Evolutionary conservation across 225 moss, liverwort and hornwort species (phyloP), one percentile per base, ranked within the genome.

Genomic region (Physcomitrellopsis africana): DNA sequence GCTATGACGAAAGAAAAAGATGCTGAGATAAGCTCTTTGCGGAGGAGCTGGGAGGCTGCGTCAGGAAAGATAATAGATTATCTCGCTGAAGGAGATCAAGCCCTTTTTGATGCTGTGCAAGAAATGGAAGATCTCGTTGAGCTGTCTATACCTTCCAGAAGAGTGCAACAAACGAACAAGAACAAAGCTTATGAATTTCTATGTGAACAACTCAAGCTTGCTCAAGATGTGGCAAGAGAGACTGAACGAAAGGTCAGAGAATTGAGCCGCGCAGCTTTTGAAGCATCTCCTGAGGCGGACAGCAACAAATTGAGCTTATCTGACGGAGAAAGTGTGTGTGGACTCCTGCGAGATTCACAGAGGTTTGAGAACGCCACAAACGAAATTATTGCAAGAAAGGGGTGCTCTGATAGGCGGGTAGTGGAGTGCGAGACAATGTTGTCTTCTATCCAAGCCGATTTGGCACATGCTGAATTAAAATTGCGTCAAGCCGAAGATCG

Each of bases 81-180:
- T 61, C 83, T 91, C 49, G 72, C 70, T 9, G 82, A 84, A 43
- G 86, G 82, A 37, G 88, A 84, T 47, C 78, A 86, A 48, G 82
- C 80, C 41, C 83, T 86, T 2, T 51, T 80, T 41, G 86, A 91
- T 64, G 86, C 82, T 68, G 67, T 83, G 19, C 65, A 67, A 46
- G 84, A 82, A 55, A 76, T 86, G 80, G 86, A 91, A 23, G 82
- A 85, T 29, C 73, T 88, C 1, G 63, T 86, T 18, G 79, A 89
- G 60, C 72, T 64, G 0, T 63, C 76, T 3, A 20, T 68, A 16
- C 76, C 85, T 8, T 68, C 60, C 9, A 77, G 65, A 29, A 55
- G 77, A 53, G 60, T 70, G 24, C 65, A 71, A 22, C 72, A 49
- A 44, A 68, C 73, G 16, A 70, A 58, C 68, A 83, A 72, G 44